Conservation (phyloP, 768 basidiomycete genomes). For the Trametes cinnabarina region DNA sequence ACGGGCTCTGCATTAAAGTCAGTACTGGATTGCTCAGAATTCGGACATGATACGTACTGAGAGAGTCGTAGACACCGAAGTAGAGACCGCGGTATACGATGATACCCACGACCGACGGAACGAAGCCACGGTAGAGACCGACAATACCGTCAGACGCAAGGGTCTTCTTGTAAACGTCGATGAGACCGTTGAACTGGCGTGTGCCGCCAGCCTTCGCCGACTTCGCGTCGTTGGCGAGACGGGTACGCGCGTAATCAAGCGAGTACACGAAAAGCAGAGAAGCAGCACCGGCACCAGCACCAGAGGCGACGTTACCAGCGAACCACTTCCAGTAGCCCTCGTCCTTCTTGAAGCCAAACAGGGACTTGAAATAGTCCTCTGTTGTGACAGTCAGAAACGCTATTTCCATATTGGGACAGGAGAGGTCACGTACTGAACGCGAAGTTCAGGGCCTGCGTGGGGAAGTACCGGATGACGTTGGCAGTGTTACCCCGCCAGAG, state of each 20-base stretch:
- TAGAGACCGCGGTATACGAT: conserved; percentile 99
- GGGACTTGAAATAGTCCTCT: conserved; percentile 99
- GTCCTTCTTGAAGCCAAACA: conserved; percentile 97
- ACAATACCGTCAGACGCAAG: conserved; percentile 96
- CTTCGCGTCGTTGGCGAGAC: conserved; percentile 97
- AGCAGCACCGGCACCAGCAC: conserved; percentile 99
- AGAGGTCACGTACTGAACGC: conserved; percentile 83
- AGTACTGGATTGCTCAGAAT: no score
- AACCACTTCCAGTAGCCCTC: conserved; percentile 99
- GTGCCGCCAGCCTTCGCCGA: conserved; percentile 88
- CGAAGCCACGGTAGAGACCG: conserved; percentile 99
- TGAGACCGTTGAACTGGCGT: conserved; percentile 98
- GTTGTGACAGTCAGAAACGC: conserved; percentile 22
- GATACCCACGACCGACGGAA: conserved; percentile 99
- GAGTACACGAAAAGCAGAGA: conserved; percentile 99
- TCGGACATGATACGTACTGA: conserved; percentile 60
- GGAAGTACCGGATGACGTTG: conserved; percentile 99
- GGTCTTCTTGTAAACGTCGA: conserved; percentile 97
- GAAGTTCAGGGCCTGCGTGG: conserved; percentile 99
- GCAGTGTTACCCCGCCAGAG: conserved; percentile 99
- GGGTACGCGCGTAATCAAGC: conserved; percentile 98
- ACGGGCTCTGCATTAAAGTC: conserved; percentile 74
- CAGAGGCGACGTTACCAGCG: conserved; percentile 94
- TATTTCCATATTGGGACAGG: neutral
- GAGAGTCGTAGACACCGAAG: conserved; percentile 95